A percentile compares a stretch with the other conserved stretches of the same genome.
Conservation (phyloP, 495 filamentous ascomycete species). For the Hypoxylon fragiforme region DNA sequence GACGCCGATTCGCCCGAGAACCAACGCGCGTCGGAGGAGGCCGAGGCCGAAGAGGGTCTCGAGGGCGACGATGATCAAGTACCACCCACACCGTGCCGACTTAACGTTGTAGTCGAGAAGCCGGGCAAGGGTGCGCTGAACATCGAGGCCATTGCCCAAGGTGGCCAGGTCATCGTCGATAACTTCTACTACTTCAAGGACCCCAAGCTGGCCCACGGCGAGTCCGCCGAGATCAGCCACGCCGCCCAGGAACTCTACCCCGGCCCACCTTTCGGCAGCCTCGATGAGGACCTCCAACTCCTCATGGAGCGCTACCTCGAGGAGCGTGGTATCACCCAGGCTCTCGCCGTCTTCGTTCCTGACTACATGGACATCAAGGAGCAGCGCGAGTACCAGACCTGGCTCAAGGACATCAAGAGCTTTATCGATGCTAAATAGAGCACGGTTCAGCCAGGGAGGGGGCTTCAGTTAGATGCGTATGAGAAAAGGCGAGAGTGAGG, state of each 20-base stretch:
- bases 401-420: slow-evolving; percentile 82
- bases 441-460: not conserved
- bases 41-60: slow-evolving; percentile 50
- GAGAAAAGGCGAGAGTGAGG: no score
- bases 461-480: no score
- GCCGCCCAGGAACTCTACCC: slow-evolving; percentile 75
- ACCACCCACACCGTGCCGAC: slow-evolving; percentile 73
- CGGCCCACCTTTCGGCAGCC: slow-evolving; percentile 88
- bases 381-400: slow-evolving; percentile 93
- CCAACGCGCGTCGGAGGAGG: slow-evolving; percentile 41
- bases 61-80: slow-evolving; percentile 53
- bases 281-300: slow-evolving; percentile 93
- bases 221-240: slow-evolving; percentile 50
- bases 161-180: slow-evolving; percentile 85
- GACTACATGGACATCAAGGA: slow-evolving; percentile 99
- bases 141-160: slow-evolving; percentile 84
- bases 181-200: slow-evolving; percentile 86
- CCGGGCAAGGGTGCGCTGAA: slow-evolving; percentile 74
- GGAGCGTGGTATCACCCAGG: slow-evolving; percentile 87
- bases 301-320: slow-evolving; percentile 92
- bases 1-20: slow-evolving; percentile 60
- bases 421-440: slow-evolving; percentile 74
- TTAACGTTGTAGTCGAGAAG: slow-evolving; percentile 88
- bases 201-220: slow-evolving; percentile 65
- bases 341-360: slow-evolving; percentile 85